A percentile compares a stretch with the other conserved stretches of the same genome.
Conservation (phyloP, 495 filamentous ascomycete genomes). For the Penicillium bialowiezense region DNA sequence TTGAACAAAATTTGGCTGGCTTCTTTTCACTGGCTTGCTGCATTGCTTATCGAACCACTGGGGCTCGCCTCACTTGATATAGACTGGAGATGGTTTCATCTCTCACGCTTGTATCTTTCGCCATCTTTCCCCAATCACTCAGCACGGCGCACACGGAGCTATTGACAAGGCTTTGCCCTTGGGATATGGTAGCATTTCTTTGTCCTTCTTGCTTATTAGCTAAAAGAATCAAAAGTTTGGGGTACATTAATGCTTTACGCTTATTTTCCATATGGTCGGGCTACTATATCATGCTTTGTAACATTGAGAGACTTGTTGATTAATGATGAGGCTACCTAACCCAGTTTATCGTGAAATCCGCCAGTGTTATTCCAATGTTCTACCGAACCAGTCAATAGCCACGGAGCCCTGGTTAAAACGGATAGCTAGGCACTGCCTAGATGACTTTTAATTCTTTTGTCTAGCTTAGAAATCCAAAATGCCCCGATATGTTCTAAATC, state of each 20-base stretch:
- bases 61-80: background rate
- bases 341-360: too few species aligned
- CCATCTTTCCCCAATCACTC: conserved; percentile 11
- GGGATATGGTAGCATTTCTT: background rate
- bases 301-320: too few species aligned
- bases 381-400: too few species aligned
- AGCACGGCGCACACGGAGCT: conserved; percentile 32
- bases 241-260: background rate
- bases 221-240: conserved; percentile 22
- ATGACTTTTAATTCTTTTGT: background rate
- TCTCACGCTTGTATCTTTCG: background rate
- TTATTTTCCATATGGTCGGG: background rate
- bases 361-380: too few species aligned
- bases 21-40: background rate
- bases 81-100: background rate
- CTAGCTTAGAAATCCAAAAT: too few species aligned
- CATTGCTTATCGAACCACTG: background rate
- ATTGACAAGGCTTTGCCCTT: conserved; percentile 5
- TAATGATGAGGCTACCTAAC: too few species aligned
- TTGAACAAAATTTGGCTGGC: background rate
- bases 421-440: too few species aligned
- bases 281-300: too few species aligned
- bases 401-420: too few species aligned
- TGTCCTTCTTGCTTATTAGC: conserved; percentile 14
- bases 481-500: too few species aligned